These are phyloP conservation scores for Geotrichum candidum DNA, from an alignment of 1,139 yeast species.

Conservation along the genomic window DNA sequence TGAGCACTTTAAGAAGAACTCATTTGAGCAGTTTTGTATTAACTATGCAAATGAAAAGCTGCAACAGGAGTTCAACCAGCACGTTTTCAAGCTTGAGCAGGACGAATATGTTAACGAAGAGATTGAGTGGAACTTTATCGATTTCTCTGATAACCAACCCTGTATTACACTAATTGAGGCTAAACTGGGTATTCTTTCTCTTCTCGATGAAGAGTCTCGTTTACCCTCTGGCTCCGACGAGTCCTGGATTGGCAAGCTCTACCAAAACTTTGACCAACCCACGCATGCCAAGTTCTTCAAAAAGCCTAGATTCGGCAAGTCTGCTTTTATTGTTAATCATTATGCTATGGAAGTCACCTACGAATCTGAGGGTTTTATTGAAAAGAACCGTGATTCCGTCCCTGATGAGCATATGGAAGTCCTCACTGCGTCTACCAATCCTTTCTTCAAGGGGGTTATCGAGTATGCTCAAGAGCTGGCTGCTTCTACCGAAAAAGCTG, in stretches of 20 bases:
- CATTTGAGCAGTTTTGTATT: conserved; percentile 96
- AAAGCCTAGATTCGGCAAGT: conserved; percentile 91
- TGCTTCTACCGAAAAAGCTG: conserved; percentile 48
- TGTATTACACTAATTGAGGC: conserved; percentile 91
- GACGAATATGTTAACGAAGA: conserved; percentile 90
- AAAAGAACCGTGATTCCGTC: conserved; percentile 94
- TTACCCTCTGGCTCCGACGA: conserved; percentile 92
- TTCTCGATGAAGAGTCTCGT: conserved; percentile 92
- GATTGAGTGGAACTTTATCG: conserved; percentile 95
- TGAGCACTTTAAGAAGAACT: conserved; percentile 89
- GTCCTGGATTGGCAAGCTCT: conserved; percentile 86
- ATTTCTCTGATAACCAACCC: conserved; percentile 94
- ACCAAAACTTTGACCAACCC: conserved; percentile 73
- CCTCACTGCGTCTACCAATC: conserved; percentile 61
- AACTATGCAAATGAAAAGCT: conserved; percentile 96
- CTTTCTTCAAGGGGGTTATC: conserved; percentile 57
- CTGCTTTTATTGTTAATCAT: conserved; percentile 85
- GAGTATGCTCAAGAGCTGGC: conserved; percentile 58
- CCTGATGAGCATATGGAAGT: conserved; percentile 93
- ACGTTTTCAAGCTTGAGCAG: conserved; percentile 93
- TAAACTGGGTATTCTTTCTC: conserved; percentile 77
- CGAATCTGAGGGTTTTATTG: conserved; percentile 91
- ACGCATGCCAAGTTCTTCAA: conserved; percentile 77
- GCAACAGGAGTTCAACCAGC: conserved; percentile 96
- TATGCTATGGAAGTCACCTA: conserved; percentile 93